phyloP scores from a whole-genome alignment of 1,284 basidiomycete genomes.

The Ganoderma sinense region DNA sequence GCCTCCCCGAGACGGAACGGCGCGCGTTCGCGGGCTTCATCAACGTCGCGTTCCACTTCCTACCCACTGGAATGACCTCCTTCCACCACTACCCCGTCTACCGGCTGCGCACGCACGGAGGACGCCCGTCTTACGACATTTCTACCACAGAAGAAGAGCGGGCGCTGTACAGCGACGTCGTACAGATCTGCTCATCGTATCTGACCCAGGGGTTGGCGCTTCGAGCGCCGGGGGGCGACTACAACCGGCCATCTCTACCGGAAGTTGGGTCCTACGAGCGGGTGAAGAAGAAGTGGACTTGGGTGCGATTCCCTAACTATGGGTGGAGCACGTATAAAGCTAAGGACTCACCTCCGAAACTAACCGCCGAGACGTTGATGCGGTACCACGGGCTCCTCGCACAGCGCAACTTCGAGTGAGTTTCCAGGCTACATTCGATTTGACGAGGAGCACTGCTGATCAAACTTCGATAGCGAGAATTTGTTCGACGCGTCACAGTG shows the following conservation, averaged over 20 bases:
- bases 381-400: neutral
- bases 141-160: neutral
- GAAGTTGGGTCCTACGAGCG: neutral
- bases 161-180: neutral
- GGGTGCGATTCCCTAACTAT: neutral
- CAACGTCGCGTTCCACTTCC: neutral
- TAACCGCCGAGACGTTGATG: neutral
- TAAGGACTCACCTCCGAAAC: too few species aligned
- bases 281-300: neutral
- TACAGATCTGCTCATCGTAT: neutral
- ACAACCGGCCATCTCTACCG: neutral
- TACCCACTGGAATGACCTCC: neutral
- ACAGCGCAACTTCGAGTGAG: neutral
- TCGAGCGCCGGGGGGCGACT: neutral
- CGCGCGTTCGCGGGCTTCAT: neutral
- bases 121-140: neutral
- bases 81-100: neutral
- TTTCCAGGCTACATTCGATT: neutral
- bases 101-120: neutral
- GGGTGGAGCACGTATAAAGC: neutral
- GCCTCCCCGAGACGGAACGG: neutral
- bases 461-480: neutral
- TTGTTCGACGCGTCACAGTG: neutral
- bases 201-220: neutral
- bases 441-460: neutral